phyloP scores from a whole-genome alignment of 139 green algal genomes.

The Haematococcus sp. region DNA sequence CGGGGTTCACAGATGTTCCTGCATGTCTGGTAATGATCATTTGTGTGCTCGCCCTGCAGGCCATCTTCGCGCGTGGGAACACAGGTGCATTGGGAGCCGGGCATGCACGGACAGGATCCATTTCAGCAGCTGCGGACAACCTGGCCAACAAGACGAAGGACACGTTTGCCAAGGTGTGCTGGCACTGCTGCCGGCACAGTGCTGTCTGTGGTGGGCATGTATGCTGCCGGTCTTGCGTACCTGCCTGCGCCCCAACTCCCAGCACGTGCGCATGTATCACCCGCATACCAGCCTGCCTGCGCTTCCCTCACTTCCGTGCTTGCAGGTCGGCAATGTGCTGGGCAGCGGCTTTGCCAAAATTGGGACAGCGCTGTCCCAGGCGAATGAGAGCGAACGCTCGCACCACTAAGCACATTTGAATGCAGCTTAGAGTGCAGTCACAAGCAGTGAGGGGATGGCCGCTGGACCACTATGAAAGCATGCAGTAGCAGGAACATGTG shows the following conservation, averaged over 20 bases:
- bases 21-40: too few relatives aligned
- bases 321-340: slow-evolving; percentile 11
- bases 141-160: slow-evolving; percentile 18
- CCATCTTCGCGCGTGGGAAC: too few relatives aligned
- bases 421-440: too few relatives aligned
- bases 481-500: too few relatives aligned
- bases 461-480: too few relatives aligned
- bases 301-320: not conserved
- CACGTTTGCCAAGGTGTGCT: slow-evolving; percentile 13
- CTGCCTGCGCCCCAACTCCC: not conserved
- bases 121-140: slow-evolving; percentile 9
- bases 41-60: too few relatives aligned
- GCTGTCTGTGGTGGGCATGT: not conserved
- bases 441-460: too few relatives aligned
- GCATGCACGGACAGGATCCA: not conserved
- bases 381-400: too few relatives aligned
- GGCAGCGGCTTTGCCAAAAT: slow-evolving; percentile 10
- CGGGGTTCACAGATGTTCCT: too few relatives aligned
- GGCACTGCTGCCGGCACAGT: not conserved
- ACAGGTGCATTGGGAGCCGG: too few relatives aligned
- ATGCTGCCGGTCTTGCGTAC: not conserved
- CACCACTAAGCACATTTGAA: too few relatives aligned
- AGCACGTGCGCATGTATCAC: not conserved
- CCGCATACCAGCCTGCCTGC: not conserved
- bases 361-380: too few relatives aligned